Conservation (phyloP, 805 yeast species). For the Priceomyces melissophilus region DNA sequence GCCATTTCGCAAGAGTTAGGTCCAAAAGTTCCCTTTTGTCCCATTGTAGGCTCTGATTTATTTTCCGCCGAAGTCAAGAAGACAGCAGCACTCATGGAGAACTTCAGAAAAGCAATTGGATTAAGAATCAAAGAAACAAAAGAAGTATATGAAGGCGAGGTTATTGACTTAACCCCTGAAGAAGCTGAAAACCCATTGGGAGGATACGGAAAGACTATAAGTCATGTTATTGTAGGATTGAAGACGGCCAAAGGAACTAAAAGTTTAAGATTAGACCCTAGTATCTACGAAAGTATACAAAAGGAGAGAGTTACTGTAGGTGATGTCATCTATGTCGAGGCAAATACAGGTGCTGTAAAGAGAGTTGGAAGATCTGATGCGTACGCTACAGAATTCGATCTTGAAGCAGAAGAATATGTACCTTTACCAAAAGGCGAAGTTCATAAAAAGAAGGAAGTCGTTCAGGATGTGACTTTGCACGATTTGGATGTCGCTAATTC, state of each 20-base stretch:
- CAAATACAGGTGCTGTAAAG: constrained; percentile 96
- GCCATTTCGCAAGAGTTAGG: constrained; percentile 96
- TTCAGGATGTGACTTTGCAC: constrained; percentile 94
- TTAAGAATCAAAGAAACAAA: constrained; percentile 93
- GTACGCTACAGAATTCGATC: constrained; percentile 95
- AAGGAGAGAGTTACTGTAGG: constrained; percentile 94
- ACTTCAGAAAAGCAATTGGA: constrained; percentile 94
- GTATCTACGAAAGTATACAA: constrained; percentile 88
- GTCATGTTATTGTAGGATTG: constrained; percentile 90
- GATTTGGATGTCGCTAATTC: constrained; percentile 97
- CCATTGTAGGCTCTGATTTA: constrained; percentile 91
- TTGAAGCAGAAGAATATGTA: constrained; percentile 98
- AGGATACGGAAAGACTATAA: constrained; percentile 94
- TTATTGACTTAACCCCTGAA: constrained; percentile 91
- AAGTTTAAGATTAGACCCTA: constrained; percentile 84
- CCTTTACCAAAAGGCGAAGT: constrained; percentile 99
- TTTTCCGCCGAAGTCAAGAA: constrained; percentile 96
- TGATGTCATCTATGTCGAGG: constrained; percentile 94
- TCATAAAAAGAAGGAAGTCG: constrained; percentile 95
- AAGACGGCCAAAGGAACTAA: constrained; percentile 91
- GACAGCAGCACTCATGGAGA: constrained; percentile 94
- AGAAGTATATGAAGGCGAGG: constrained; percentile 98
- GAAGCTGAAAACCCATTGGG: constrained; percentile 96
- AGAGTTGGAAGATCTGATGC: constrained; percentile 99
- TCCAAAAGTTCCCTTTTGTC: constrained; percentile 96